Conservation (phyloP, 2,329 filamentous ascomycete genomes). For the Gnomoniopsis sp. region DNA sequence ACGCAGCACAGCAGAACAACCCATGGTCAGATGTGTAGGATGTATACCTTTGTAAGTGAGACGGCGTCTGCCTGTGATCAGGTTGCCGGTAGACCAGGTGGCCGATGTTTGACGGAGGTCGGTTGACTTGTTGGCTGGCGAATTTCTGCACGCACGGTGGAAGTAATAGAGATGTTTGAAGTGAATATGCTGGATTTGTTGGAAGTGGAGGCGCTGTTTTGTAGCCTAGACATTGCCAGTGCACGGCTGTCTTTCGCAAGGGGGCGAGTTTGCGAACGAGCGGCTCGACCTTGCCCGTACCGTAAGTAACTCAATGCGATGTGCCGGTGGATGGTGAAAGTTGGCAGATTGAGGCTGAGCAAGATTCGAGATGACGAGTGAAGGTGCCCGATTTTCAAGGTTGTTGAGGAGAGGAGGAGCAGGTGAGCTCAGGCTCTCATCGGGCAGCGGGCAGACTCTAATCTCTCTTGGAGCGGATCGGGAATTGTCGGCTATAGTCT, state of each 20-base stretch:
- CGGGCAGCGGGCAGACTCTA: too few species aligned
- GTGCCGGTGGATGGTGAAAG: constrained; percentile 3
- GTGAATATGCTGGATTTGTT: constrained; percentile 13
- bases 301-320: neutral
- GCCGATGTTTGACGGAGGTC: constrained; percentile 12
- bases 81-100: constrained; percentile 9
- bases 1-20: neutral
- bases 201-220: neutral
- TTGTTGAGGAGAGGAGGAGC: neutral
- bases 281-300: constrained; percentile 12
- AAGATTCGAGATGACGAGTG: constrained; percentile 13
- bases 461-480: too few species aligned
- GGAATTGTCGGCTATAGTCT: too few species aligned
- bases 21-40: neutral
- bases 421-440: neutral
- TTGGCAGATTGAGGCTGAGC: constrained; percentile 12
- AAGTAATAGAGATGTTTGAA: constrained; percentile 16
- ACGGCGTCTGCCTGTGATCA: constrained; percentile 6
- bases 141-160: constrained; percentile 3
- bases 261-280: constrained; percentile 8
- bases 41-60: constrained; percentile 5
- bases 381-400: neutral
- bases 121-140: neutral
- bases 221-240: constrained; percentile 10
- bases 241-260: constrained; percentile 13